A percentile compares a stretch with the other conserved stretches of the same genome.
Conservation (phyloP, 2,329 filamentous ascomycete genomes). For the Penicillium sp. region DNA sequence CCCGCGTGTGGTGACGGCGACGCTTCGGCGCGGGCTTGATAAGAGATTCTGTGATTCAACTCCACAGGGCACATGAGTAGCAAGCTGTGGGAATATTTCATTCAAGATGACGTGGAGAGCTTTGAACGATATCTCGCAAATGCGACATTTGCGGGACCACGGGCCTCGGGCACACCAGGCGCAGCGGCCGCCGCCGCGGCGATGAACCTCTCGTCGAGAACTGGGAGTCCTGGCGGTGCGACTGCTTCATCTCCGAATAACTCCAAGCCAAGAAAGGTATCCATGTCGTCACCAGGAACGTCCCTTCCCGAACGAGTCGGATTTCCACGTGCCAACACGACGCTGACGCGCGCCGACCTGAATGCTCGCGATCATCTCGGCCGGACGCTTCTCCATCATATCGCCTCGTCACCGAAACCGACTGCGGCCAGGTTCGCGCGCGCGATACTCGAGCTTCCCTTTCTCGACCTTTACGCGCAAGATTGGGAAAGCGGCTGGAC, state of each 20-base stretch:
- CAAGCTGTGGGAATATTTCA: conserved; percentile 91
- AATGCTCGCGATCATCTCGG: conserved; percentile 80
- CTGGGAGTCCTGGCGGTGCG: conserved; percentile 26
- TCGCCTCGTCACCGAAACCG: conserved; percentile 66
- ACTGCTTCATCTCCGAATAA: conserved; percentile 30
- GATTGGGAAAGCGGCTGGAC: conserved; percentile 96
- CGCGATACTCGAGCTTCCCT: conserved; percentile 72
- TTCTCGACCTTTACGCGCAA: conserved; percentile 77
- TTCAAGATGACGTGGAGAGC: conserved; percentile 94
- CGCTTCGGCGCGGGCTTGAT: conserved; percentile 61
- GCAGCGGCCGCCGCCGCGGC: conserved; percentile 13
- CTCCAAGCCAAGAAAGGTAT: conserved; percentile 45
- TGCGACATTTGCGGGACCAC: conserved; percentile 42
- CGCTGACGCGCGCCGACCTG: conserved; percentile 60
- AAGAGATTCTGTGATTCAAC: conserved; percentile 35
- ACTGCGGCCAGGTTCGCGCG: conserved; percentile 69
- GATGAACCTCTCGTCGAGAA: conserved; percentile 17
- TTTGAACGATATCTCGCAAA: conserved; percentile 84
- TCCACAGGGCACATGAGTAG: conserved; percentile 73
- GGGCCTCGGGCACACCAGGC: conserved; percentile 21
- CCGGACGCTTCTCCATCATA: conserved; percentile 76
- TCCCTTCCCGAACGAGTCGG: conserved; percentile 39
- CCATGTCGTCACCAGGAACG: conserved; percentile 42
- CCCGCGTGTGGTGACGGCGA: conserved; percentile 73
- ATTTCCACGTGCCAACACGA: conserved; percentile 18